Evolutionary conservation across 2,329 filamentous ascomycete genomes (phyloP), one percentile per base, ranked within the genome.

Genomic region (Rhynchosporium agropyri): DNA sequence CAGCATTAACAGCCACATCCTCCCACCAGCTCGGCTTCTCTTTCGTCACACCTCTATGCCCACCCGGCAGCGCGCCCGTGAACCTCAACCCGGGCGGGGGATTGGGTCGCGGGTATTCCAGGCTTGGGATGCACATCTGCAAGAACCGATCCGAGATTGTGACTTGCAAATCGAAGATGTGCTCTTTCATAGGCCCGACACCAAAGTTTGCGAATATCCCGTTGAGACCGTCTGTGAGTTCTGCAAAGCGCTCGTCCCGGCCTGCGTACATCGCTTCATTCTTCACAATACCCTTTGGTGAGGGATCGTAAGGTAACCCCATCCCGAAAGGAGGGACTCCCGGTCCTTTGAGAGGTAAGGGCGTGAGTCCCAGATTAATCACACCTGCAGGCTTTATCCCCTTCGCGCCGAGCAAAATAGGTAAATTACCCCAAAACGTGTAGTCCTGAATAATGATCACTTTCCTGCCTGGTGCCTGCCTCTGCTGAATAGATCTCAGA

Each of bases 11-110:
- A 8, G 74, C 66, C 13, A 84, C 72, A 3, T 79, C 76, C 2
- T 73, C 60, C 79, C 79, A 84, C 78, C 80, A 84, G 5, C 67
- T 33, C 1, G 82, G 81, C 46, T 73, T 75, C 1, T 54, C 60
- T 1, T 75, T 67, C 9, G 51, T 61, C 0, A 68, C 50, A 36
- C 73, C 69, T 59, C 75, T 15, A 1, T 70, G 65, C 38, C 74
- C 74, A 13, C 71, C 72, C 0, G 77, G 75, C 4, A 80, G 64
- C 2, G 73, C 76, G 2, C 82, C 82, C n/a, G 77, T 74, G 58
- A 79, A 83, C 9, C 76, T 75, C 29, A 83, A 69, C 15, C 75
- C 74, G 0, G 74, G 61, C 5, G 77, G 75, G 4, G 78, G 62
- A 58, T 78, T 75, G 29, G 63, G 69, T 1, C 76, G 69, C 1